A percentile compares a stretch with the other conserved stretches of the same genome.
phyloP scores from a whole-genome alignment of 2,329 filamentous ascomycete species.

The Diplodia sapinea region DNA sequence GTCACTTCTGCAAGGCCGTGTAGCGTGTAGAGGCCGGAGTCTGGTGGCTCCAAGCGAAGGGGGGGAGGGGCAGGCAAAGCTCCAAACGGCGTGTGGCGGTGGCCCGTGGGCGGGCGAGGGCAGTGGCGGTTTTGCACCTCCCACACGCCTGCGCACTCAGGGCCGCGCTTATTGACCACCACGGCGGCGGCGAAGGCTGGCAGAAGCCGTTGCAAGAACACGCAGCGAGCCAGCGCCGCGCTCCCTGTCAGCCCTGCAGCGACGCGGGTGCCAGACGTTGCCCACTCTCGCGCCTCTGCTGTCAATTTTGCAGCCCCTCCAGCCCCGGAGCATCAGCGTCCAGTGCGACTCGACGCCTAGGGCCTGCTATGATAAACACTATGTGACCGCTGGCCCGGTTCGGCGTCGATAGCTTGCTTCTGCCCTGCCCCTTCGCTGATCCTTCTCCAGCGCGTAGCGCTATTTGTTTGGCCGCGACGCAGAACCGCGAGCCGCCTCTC shows the following conservation, averaged over 20 bases:
- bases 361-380: constrained; percentile 28
- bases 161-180: background rate
- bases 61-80: background rate
- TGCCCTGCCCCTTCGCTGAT: constrained; percentile 24
- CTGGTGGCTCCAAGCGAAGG: background rate
- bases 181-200: constrained; percentile 18
- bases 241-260: constrained; percentile 28
- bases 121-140: background rate
- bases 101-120: background rate
- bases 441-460: constrained; percentile 3
- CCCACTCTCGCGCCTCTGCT: constrained; percentile 25
- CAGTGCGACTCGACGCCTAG: constrained; percentile 22
- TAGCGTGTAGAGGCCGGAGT: background rate
- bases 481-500: background rate
- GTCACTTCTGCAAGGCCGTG: background rate
- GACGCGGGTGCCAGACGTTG: constrained; percentile 27
- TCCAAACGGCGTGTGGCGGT: background rate
- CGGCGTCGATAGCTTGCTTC: constrained; percentile 21
- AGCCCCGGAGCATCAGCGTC: constrained; percentile 23
- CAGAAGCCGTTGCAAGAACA: constrained; percentile 18
- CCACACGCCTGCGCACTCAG: background rate
- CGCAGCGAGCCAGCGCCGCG: constrained; percentile 22
- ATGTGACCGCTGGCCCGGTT: constrained; percentile 27
- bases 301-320: constrained; percentile 18
- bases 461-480: constrained; percentile 18